Evolutionary conservation across 345 rosid genomes (phyloP).

Genomic region (Populus davidiana): DNA sequence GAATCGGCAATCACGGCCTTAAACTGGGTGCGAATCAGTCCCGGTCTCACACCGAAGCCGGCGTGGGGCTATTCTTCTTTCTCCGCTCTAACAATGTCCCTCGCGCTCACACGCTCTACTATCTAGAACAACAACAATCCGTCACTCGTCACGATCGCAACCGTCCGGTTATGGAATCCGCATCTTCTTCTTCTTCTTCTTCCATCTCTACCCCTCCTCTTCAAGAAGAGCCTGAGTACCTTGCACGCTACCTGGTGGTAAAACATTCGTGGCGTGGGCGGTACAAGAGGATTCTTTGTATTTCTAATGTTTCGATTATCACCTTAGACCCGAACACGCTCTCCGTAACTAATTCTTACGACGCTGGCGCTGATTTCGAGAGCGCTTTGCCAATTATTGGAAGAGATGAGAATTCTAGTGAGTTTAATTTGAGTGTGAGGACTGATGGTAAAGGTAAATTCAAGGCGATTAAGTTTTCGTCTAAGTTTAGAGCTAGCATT

Average conservation of each 20-base stretch:
- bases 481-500: constrained; percentile 68
- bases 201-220: constrained; percentile 28
- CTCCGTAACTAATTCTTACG: constrained; percentile 73
- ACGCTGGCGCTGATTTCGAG: constrained; percentile 63
- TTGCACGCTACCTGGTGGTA: constrained; percentile 75
- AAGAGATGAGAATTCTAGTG: constrained; percentile 66
- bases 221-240: constrained; percentile 87
- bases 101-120: constrained; percentile 56
- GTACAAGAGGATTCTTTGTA: constrained; percentile 86
- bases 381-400: constrained; percentile 65
- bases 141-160: constrained; percentile 26
- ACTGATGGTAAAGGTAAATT: constrained; percentile 91
- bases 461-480: constrained; percentile 77
- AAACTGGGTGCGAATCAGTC: constrained; percentile 98
- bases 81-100: constrained; percentile 64
- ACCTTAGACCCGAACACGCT: constrained; percentile 86
- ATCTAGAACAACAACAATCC: constrained; percentile 43
- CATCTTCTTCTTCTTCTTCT: constrained; percentile 5
- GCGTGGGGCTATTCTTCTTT: constrained; percentile 69
- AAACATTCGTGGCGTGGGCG: constrained; percentile 99
- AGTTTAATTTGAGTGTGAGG: constrained; percentile 77
- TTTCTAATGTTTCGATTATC: constrained; percentile 55
- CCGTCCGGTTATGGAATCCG: constrained; percentile 46
- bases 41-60: constrained; percentile 59
- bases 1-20: constrained; percentile 27